Conservation (phyloP, 139 green algal species). For the Haematococcus lacustris region DNA sequence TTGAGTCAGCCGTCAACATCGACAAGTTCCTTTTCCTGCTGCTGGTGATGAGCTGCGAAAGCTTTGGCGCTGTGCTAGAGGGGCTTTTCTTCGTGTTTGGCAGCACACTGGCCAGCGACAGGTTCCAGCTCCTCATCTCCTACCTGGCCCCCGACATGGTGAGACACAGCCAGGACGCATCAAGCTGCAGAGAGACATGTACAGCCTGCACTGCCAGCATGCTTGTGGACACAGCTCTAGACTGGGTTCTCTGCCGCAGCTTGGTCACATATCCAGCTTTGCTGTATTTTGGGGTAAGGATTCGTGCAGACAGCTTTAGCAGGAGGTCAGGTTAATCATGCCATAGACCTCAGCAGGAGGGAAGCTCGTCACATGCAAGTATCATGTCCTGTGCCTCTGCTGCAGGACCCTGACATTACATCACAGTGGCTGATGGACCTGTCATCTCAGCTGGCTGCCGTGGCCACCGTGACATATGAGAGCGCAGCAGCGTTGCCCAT, state of each 20-base stretch:
- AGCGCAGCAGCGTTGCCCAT: not conserved
- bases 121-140: conserved; percentile 25
- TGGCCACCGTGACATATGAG: conserved; percentile 7
- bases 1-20: conserved; percentile 11
- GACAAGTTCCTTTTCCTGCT: conserved; percentile 41
- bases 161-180: not conserved
- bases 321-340: not conserved
- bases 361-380: not conserved
- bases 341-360: not conserved
- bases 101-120: conserved; percentile 8
- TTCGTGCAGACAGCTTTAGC: not conserved
- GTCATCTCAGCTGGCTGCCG: not conserved
- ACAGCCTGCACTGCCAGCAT: too few species aligned
- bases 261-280: not conserved
- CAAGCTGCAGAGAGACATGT: too few species aligned
- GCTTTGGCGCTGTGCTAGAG: conserved; percentile 25
- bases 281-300: not conserved
- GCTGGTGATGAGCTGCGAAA: conserved; percentile 42
- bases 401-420: conserved; percentile 18
- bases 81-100: conserved; percentile 37
- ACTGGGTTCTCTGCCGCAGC: not conserved
- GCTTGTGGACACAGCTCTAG: not conserved
- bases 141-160: conserved; percentile 41
- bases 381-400: not conserved
- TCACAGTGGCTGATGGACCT: conserved; percentile 19